A percentile compares a stretch with the other conserved stretches of the same genome.
Evolutionary conservation across 1,284 basidiomycete species (phyloP).

Genomic region (Rhodotorula sp.): DNA sequence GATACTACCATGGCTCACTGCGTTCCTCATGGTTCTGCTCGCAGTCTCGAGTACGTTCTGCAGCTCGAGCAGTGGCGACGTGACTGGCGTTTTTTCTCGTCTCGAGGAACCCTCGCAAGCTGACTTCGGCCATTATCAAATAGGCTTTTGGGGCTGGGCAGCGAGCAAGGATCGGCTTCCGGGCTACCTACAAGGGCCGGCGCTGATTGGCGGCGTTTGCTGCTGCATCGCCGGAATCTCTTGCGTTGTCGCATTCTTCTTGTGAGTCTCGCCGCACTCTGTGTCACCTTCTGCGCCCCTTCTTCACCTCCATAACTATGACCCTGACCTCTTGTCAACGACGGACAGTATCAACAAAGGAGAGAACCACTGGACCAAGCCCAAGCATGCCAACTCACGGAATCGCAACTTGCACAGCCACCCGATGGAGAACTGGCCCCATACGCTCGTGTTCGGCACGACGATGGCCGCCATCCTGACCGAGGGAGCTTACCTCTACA

Average conservation of each 20-base stretch:
- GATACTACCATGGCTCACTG: neutral
- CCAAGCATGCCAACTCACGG: no score
- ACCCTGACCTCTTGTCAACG: neutral
- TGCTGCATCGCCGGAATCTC: neutral
- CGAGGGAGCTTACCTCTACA: conserved; percentile 1
- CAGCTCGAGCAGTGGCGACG: no score
- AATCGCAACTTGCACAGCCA: neutral
- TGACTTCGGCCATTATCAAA: neutral
- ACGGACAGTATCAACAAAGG: neutral
- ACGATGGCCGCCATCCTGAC: neutral
- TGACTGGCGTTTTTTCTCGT: no score
- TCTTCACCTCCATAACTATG: neutral
- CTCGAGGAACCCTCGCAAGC: neutral
- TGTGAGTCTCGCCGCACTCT: neutral
- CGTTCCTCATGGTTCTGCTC: neutral
- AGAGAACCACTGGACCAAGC: neutral
- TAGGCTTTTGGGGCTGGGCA: neutral
- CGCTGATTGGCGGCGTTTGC: conserved; percentile 2
- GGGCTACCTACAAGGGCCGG: neutral
- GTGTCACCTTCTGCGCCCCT: neutral
- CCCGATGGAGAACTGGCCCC: neutral
- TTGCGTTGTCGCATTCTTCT: neutral
- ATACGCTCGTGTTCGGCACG: neutral
- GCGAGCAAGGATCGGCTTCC: neutral
- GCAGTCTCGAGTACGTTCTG: neutral